These are phyloP conservation scores for Syzygium aromaticum DNA, from an alignment of 345 rosid species.

Conservation along the genomic window DNA sequence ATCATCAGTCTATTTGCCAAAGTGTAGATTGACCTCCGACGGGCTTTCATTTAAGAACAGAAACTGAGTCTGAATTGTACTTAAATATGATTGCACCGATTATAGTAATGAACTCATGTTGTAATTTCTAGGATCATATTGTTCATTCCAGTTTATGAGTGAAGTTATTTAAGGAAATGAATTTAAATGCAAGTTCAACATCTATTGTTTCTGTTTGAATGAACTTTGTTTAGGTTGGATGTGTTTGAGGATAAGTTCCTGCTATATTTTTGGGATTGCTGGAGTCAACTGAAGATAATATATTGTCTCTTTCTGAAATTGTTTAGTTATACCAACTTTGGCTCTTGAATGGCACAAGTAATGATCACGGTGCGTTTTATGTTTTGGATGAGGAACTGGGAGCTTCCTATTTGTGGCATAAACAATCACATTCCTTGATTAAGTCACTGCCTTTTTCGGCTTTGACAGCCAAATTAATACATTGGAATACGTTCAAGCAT, in stretches of 20 bases:
- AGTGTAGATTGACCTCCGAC: background rate
- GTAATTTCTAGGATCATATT: background rate
- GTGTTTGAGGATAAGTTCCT: slow-evolving; percentile 81
- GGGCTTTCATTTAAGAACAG: background rate
- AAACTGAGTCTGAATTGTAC: background rate
- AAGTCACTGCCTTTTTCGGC: background rate
- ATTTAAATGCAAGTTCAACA: background rate
- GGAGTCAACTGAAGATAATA: slow-evolving; percentile 59
- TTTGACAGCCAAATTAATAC: background rate
- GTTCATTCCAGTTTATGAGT: background rate
- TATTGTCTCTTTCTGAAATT: background rate
- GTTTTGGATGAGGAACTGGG: background rate
- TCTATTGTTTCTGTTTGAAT: background rate
- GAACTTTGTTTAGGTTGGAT: slow-evolving; percentile 48
- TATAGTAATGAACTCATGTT: background rate
- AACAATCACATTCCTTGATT: background rate
- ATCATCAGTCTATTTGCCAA: background rate
- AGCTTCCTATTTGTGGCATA: background rate
- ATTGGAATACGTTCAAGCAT: background rate
- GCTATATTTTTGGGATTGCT: slow-evolving; percentile 80
- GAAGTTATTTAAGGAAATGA: background rate
- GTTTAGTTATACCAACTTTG: background rate
- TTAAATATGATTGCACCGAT: background rate
- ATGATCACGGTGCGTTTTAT: background rate
- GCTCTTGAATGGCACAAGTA: background rate